A percentile compares a stretch with the other conserved stretches of the same genome.
Conservation (phyloP, 352 stramenopile species). For the Peronospora tabacina region DNA sequence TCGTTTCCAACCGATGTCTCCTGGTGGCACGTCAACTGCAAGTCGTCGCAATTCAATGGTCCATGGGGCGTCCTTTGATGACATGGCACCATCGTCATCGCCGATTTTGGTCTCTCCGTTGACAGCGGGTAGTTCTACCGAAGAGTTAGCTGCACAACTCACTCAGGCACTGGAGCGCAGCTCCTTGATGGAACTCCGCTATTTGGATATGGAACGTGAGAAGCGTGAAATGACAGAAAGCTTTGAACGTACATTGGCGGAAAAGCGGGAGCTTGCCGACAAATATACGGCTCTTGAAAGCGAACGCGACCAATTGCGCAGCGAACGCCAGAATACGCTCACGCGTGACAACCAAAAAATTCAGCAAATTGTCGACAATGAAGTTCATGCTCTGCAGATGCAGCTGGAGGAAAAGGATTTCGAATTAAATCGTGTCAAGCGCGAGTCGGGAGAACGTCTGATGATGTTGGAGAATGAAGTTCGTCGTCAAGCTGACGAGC, state of each 20-base stretch:
- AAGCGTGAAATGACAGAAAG: constrained; percentile 69
- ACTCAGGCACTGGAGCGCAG: constrained; percentile 61
- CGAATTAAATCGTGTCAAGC: constrained; percentile 61
- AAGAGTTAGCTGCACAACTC: constrained; percentile 47
- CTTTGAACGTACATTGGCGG: constrained; percentile 48
- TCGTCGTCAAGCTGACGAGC: constrained; percentile 74
- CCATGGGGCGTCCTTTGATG: constrained; percentile 44
- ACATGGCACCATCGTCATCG: constrained; percentile 35
- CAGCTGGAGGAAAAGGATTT: constrained; percentile 76
- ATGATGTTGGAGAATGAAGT: constrained; percentile 83
- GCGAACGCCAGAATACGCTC: constrained; percentile 65
- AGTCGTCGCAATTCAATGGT: constrained; percentile 25
- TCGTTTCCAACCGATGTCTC: constrained; percentile 59
- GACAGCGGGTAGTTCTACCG: constrained; percentile 29
- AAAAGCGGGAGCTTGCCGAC: constrained; percentile 40
- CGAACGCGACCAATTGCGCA: constrained; percentile 63
- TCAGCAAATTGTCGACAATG: constrained; percentile 77
- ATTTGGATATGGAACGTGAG: constrained; percentile 68
- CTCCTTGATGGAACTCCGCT: constrained; percentile 59
- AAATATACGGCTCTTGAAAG: constrained; percentile 47
- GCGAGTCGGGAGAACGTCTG: constrained; percentile 62
- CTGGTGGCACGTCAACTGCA: constrained; percentile 21
- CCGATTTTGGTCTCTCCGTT: constrained; percentile 25
- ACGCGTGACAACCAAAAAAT: constrained; percentile 85
- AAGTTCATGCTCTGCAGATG: constrained; percentile 66